These are phyloP conservation scores for Martensiomyces pterosporus DNA, from an alignment of 192 early-diverging fungal species.

Conservation along the genomic window DNA sequence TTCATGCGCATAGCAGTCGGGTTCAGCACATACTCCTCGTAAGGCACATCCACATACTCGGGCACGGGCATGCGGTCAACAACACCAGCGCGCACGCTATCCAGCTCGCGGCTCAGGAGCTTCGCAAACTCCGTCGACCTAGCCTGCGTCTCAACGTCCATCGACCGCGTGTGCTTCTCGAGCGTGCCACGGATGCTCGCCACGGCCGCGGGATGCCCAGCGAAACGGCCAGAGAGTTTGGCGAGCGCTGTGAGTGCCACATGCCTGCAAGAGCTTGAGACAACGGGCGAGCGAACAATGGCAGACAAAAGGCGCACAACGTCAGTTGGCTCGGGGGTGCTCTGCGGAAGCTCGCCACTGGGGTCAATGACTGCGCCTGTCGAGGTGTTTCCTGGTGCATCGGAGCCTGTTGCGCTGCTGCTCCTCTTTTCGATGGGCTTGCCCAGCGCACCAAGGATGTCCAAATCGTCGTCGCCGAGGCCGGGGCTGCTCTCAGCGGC, in stretches of 20 bases:
- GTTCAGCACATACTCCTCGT: slow-evolving; percentile 48
- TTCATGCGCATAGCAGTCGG: slow-evolving; percentile 52
- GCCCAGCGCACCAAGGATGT: slow-evolving; percentile 43
- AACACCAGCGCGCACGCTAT: slow-evolving; percentile 68
- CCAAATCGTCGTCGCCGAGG: slow-evolving; percentile 35
- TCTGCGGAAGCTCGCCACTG: slow-evolving; percentile 29
- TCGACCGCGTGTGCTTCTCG: slow-evolving; percentile 59
- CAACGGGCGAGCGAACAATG: slow-evolving; percentile 76
- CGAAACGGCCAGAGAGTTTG: slow-evolving; percentile 84
- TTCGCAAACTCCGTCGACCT: slow-evolving; percentile 88
- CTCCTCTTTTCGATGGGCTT: slow-evolving; percentile 9
- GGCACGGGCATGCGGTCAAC: slow-evolving; percentile 93
- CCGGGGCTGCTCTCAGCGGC: slow-evolving; percentile 2
- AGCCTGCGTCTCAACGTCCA: slow-evolving; percentile 91
- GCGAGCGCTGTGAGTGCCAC: slow-evolving; percentile 83
- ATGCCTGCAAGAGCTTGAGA: slow-evolving; percentile 72
- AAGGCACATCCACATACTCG: slow-evolving; percentile 52
- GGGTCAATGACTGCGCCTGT: slow-evolving; percentile 8
- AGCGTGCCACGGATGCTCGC: slow-evolving; percentile 59
- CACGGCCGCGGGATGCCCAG: slow-evolving; percentile 21
- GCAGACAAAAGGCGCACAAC: slow-evolving; percentile 71
- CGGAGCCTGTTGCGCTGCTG: no score
- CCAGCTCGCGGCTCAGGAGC: slow-evolving; percentile 64
- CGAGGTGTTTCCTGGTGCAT: not conserved
- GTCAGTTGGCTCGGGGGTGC: slow-evolving; percentile 57